Base-by-base conservation (phyloP, 202 grass and related monocot genomes). In the Setaria viridis region DNA sequence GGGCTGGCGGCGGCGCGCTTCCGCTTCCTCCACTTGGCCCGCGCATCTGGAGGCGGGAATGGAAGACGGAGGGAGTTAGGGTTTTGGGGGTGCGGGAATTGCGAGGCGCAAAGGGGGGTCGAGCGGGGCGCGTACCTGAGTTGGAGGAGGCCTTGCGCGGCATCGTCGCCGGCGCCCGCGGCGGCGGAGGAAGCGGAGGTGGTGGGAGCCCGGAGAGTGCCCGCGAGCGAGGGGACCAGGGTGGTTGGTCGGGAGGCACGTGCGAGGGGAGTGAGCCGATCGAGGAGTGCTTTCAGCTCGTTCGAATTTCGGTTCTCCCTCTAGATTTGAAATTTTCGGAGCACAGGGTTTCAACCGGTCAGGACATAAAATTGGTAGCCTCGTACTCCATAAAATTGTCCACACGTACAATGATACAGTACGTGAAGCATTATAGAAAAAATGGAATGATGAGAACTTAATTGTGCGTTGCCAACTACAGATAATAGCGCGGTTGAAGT, bases 21-120 rank as follows among this genome's bases (percentile, higher is more conserved):
- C 80, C 92, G 87, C 89, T 94, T 97, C 77, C 94, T 90, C 93
- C 92, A 91, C 81, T 94, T 93, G 87, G 85, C 74, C 62, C 94
- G 92, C 72, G 97, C 82, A 94, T 99, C 97, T 95, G 88, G 47
- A 51, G 3, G 30, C 15, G 29, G 60, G 17, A 25, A 9, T 74
- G 30, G 20, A 21, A 42, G 13, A 4, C 3, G 45, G 65, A 34
- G 63, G 67, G 67, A 60, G 72, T 85, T 88, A 91, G 89, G 85
- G 89, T 88, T 91, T 77, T 89, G 56, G 76, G 70, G 69, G 30
- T 14, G 83, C 60, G 70, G 43, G 76, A 79, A 75, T 69, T 53
- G 74, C 80, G 57, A 85, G 46, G 50, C 48, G 69, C 74, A 15
- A 30, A 21, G 33, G 19, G 53, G 37, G 0, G 0, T 42, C 51